phyloP scores from a whole-genome alignment of 1,284 basidiomycete species.

The Tausonia pullulans region DNA sequence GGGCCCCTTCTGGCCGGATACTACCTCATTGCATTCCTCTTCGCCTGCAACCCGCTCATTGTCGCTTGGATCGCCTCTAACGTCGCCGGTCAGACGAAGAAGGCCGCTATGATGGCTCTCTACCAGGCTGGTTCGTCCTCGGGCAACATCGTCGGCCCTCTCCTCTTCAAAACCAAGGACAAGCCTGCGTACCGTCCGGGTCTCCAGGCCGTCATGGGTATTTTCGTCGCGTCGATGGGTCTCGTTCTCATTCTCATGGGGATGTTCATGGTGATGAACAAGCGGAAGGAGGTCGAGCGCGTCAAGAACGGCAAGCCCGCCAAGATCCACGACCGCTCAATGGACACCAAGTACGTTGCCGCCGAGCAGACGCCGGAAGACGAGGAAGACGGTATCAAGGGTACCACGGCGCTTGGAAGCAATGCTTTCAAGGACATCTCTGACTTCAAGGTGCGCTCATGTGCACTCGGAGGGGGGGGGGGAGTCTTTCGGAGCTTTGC shows the following conservation, averaged over 20 bases:
- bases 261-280: constrained; percentile 25
- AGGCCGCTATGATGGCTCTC: constrained; percentile 28
- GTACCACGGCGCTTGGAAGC: neutral
- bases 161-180: constrained; percentile 25
- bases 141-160: constrained; percentile 28
- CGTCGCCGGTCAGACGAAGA: constrained; percentile 37
- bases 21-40: constrained; percentile 36
- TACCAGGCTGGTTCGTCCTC: constrained; percentile 25
- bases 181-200: constrained; percentile 30
- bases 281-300: constrained; percentile 26
- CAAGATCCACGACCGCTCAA: constrained; percentile 28
- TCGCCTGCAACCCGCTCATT: constrained; percentile 33
- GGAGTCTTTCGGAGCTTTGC: too few relatives aligned
- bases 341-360: constrained; percentile 23
- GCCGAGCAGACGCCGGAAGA: constrained; percentile 19
- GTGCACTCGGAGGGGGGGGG: too few relatives aligned
- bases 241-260: constrained; percentile 23
- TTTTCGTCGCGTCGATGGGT: constrained; percentile 27
- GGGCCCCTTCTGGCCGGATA: constrained; percentile 31
- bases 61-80: constrained; percentile 35
- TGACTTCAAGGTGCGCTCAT: neutral
- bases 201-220: constrained; percentile 27
- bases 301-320: constrained; percentile 29
- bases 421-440: neutral
- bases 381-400: constrained; percentile 16